These are phyloP conservation scores for Trichosporon sp. DNA, from an alignment of 1,284 basidiomycete species.

Conservation along the genomic window DNA sequence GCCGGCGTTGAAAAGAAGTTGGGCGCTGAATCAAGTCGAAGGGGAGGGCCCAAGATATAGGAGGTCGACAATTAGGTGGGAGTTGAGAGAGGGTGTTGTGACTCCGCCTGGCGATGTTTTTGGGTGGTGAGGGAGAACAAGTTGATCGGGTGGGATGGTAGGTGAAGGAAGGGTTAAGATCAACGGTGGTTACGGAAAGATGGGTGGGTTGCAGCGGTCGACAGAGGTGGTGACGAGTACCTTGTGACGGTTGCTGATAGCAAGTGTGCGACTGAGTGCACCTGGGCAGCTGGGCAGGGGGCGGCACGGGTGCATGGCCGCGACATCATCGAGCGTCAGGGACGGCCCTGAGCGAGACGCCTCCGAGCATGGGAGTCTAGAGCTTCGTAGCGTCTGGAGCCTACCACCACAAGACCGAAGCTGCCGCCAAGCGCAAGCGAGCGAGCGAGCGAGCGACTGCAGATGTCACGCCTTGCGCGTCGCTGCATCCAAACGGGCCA, in stretches of 20 bases:
- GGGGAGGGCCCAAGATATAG: not conserved
- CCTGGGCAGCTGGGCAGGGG: no score
- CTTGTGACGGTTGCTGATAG: constrained; percentile 8
- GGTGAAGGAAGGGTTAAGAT: constrained; percentile 5
- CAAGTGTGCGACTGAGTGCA: not conserved
- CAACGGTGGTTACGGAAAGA: not conserved
- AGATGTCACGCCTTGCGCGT: no score
- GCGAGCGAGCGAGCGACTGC: not conserved
- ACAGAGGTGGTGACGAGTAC: constrained; percentile 7
- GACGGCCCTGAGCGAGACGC: not conserved
- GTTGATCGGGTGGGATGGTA: not conserved
- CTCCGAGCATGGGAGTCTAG: not conserved
- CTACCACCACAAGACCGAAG: not conserved
- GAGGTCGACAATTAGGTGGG: not conserved
- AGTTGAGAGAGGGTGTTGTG: not conserved
- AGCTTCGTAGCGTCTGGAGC: not conserved
- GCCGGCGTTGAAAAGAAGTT: not conserved
- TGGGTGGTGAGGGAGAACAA: not conserved
- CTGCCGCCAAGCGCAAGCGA: not conserved
- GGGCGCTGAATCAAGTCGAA: not conserved
- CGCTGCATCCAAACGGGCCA: not conserved
- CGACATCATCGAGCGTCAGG: constrained; percentile 5
- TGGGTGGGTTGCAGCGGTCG: not conserved
- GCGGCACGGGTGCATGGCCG: not conserved
- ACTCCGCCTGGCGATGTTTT: no score